Evolutionary conservation across 441 rosid genomes (phyloP).

Genomic region (Pelargonium australe): DNA sequence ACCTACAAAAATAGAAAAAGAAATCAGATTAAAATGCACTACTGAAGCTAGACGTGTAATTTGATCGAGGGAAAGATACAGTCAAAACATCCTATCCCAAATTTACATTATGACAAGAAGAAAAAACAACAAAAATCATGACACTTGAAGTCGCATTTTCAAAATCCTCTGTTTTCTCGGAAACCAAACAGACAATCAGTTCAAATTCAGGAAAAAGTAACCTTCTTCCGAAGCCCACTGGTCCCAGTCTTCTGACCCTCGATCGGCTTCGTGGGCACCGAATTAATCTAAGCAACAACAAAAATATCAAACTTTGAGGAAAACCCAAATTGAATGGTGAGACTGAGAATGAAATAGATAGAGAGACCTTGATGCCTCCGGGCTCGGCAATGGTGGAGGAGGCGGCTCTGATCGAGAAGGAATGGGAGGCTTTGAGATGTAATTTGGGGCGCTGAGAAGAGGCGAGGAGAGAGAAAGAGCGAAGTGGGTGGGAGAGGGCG

Average conservation of each 20-base stretch:
- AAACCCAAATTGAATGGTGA: too few relatives aligned
- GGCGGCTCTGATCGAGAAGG: slow-evolving; percentile 27
- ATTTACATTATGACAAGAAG: background rate
- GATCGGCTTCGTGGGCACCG: slow-evolving; percentile 77
- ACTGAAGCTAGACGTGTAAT: background rate
- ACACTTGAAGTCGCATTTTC: background rate
- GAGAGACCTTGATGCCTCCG: slow-evolving; percentile 68
- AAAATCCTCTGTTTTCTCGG: too few relatives aligned
- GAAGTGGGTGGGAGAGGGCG: slow-evolving; percentile 16
- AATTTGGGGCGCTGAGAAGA: slow-evolving; percentile 22
- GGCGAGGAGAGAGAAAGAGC: slow-evolving; percentile 25
- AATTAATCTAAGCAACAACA: slow-evolving; percentile 42
- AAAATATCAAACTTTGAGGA: background rate
- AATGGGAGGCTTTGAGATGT: slow-evolving; percentile 36
- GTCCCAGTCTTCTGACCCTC: slow-evolving; percentile 96
- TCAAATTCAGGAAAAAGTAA: slow-evolving; percentile 10
- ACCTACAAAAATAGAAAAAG: slow-evolving; percentile 38
- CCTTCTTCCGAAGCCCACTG: slow-evolving; percentile 92
- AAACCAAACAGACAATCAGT: too few relatives aligned
- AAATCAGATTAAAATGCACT: background rate
- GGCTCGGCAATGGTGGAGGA: slow-evolving; percentile 59
- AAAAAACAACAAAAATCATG: too few relatives aligned
- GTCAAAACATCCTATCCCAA: background rate
- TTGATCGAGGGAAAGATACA: background rate
- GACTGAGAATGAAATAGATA: background rate